phyloP scores from a whole-genome alignment of 1,284 basidiomycete genomes.

The Papiliotrema laurentii region DNA sequence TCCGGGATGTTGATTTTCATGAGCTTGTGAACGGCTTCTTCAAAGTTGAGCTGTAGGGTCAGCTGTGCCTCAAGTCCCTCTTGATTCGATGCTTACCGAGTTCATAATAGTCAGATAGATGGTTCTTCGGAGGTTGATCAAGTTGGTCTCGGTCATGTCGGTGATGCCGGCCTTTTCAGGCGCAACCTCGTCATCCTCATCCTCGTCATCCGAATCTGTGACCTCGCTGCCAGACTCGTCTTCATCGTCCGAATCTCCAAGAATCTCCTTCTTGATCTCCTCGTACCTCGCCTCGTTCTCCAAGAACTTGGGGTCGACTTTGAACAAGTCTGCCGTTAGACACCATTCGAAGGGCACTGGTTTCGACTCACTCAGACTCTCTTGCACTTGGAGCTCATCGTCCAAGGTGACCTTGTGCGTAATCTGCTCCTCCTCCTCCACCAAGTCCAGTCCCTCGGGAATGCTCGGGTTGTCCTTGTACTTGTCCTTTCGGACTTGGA shows the following conservation, averaged over 20 bases:
- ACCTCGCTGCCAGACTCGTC: slow-evolving; percentile 63
- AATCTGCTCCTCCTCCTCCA: slow-evolving; percentile 96
- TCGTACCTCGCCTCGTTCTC: slow-evolving; percentile 94
- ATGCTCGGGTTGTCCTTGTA: slow-evolving; percentile 97
- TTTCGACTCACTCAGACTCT: slow-evolving; percentile 71
- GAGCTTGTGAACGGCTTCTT: slow-evolving; percentile 97
- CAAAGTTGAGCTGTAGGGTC: slow-evolving; percentile 67
- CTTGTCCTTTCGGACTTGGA: slow-evolving; percentile 96
- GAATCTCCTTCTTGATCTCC: slow-evolving; percentile 86
- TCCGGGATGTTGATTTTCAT: slow-evolving; percentile 88
- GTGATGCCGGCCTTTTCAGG: slow-evolving; percentile 83
- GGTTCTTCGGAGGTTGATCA: slow-evolving; percentile 87
- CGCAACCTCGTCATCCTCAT: slow-evolving; percentile 58
- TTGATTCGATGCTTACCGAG: slow-evolving; percentile 50
- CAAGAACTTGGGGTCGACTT: slow-evolving; percentile 79
- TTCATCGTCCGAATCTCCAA: slow-evolving; percentile 61
- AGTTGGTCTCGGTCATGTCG: slow-evolving; percentile 89
- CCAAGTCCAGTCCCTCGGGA: slow-evolving; percentile 88
- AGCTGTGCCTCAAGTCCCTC: not conserved
- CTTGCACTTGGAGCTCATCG: slow-evolving; percentile 88
- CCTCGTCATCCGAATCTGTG: slow-evolving; percentile 64
- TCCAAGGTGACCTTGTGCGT: slow-evolving; percentile 90
- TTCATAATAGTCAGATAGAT: slow-evolving; percentile 99
- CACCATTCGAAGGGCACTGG: not conserved
- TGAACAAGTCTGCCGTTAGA: slow-evolving; percentile 77